Conservation (phyloP, 1,284 basidiomycete genomes). For the Agaricales sp. region DNA sequence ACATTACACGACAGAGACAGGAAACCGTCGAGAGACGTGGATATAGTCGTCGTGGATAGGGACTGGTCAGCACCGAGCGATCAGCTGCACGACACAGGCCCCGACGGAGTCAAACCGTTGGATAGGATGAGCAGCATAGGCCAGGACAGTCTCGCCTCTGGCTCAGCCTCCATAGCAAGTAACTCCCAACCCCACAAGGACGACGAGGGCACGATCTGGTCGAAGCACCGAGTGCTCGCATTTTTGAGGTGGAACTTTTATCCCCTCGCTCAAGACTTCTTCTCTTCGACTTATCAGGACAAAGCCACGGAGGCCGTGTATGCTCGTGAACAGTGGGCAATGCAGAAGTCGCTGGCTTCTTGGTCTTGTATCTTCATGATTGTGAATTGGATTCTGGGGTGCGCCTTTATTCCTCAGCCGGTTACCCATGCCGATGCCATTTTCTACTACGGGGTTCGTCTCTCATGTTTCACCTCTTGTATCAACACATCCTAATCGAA, state of each 20-base stretch:
- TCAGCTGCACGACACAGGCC: not conserved
- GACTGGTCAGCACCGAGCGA: not conserved
- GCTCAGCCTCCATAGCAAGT: not conserved
- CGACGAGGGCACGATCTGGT: not conserved
- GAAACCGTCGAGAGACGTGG: not conserved
- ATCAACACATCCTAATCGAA: not conserved
- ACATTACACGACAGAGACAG: not conserved
- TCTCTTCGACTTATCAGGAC: constrained; percentile 5
- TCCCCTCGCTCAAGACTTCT: constrained; percentile 1
- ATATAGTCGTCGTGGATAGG: constrained; percentile 1
- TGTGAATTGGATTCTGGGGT: constrained; percentile 45
- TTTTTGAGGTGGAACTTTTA: constrained; percentile 24
- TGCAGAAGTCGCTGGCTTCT: constrained; percentile 30
- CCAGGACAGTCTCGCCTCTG: not conserved
- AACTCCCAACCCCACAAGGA: not conserved
- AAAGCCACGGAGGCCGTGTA: constrained; percentile 8
- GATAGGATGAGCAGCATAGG: not conserved
- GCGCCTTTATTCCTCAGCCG: constrained; percentile 33
- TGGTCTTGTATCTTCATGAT: constrained; percentile 48
- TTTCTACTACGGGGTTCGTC: constrained; percentile 40
- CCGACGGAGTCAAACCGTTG: not conserved
- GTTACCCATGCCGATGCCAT: constrained; percentile 38
- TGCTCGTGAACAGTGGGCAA: not conserved
- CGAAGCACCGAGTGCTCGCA: not conserved
- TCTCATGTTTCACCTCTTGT: constrained; percentile 2